These are phyloP conservation scores for Populus hybrid DNA, from an alignment of 441 rosid genomes.

Conservation along the genomic window DNA sequence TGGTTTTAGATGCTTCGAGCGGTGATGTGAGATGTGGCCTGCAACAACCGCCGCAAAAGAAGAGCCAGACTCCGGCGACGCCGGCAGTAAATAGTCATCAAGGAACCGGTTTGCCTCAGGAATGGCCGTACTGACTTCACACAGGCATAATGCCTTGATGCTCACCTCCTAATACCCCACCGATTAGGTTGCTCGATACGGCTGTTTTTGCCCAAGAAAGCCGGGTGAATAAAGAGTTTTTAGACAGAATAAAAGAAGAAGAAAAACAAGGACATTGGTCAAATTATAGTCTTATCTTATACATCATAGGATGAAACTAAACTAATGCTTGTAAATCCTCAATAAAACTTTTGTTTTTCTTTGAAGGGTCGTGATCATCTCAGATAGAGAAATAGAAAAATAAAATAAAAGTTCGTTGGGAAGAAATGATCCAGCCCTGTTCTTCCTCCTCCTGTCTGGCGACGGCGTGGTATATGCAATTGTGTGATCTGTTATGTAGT, in stretches of 20 bases:
- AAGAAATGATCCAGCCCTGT: no score
- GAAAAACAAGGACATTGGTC: background rate
- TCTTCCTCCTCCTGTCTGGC: no score
- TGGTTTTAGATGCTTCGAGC: slow-evolving; percentile 29
- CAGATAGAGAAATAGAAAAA: no score
- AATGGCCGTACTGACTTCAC: slow-evolving; percentile 66
- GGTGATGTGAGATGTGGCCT: slow-evolving; percentile 28
- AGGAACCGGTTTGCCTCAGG: slow-evolving; percentile 66
- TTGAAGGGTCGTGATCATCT: background rate
- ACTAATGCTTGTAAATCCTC: background rate
- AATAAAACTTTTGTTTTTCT: background rate
- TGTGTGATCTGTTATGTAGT: no score
- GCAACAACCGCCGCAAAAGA: slow-evolving; percentile 37
- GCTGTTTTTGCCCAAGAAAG: background rate
- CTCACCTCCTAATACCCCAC: background rate
- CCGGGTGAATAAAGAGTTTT: background rate
- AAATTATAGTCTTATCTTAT: slow-evolving; percentile 5
- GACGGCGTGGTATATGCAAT: no score
- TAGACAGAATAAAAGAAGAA: background rate
- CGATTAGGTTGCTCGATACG: background rate
- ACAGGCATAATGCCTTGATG: slow-evolving; percentile 1
- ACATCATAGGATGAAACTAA: slow-evolving; percentile 13
- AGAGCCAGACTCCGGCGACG: slow-evolving; percentile 32
- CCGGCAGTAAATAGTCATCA: slow-evolving; percentile 35
- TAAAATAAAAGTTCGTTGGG: no score